Evolutionary conservation across 257 asterid species (phyloP), one percentile per base, ranked within the genome.

Genomic region (Lithospermum erythrorhizon): DNA sequence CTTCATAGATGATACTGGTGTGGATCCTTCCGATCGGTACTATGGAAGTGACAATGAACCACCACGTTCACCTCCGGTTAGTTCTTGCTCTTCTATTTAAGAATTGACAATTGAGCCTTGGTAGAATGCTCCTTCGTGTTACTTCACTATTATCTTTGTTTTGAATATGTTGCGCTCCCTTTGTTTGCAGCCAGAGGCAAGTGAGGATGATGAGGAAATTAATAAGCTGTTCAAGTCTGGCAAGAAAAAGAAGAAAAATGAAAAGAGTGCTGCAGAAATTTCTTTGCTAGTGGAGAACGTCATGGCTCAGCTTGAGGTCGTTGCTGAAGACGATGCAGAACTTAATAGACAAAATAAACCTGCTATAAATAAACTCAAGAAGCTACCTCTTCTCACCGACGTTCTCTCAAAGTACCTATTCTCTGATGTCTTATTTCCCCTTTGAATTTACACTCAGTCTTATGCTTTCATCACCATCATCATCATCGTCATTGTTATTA

Each of bases 251-350:
- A 88, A 88, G 87, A 88, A 86, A 64, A 76, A 25, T 62, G 96
- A 88, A 72, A 91, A 88, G 72, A 88, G 90, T 75, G 90, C 96
- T 59, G 88, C 89, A 16, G 98, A 91, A 78, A 86, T 89, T 72
- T 88, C 95, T 17, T 25, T 86, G 64, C 77, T 88, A 11, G 98
- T 91, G 23, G 95, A 88, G 74, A 84, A 72, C 57, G 95, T 88
- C 58, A 88, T 91, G 95, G 98, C 95, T 48, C 96, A 91, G 73
- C 94, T 91, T 52, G 96, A 88, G 73, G 80, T 88, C 41, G 96
- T 83, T 47, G 98, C 96, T 6, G 98, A 91, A 78, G 94, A 80
- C 64, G 96, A 91, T 65, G 97, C 90, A 0, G 97, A 86, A n/a
- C 80, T 90, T 65, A 90, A 90, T 73, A 73, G 87, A 58, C 89